These are phyloP conservation scores for Pestalotiopsis fici DNA, from an alignment of 2,329 filamentous ascomycete genomes.

Conservation along the genomic window DNA sequence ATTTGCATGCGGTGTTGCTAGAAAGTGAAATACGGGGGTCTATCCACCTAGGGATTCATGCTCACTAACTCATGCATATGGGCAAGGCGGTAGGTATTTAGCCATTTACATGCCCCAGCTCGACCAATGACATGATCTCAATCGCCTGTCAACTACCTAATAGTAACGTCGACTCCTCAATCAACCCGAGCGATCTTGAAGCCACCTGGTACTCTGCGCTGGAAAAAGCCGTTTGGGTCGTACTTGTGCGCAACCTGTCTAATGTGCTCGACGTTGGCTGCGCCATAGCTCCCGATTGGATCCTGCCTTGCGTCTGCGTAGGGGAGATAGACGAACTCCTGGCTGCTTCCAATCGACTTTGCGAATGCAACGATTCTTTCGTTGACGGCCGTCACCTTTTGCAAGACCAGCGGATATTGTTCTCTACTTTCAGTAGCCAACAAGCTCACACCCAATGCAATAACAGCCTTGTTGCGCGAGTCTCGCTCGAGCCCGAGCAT, in stretches of 20 bases:
- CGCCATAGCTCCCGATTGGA: constrained; percentile 28
- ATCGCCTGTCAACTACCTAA: no score
- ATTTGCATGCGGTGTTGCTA: no score
- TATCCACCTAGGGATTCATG: no score
- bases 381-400: not conserved
- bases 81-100: no score
- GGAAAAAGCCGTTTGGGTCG: not conserved
- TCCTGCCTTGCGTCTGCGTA: constrained; percentile 30
- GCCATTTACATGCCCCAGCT: no score
- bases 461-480: constrained; percentile 11
- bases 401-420: not conserved
- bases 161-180: no score
- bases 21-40: no score
- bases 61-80: no score
- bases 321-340: constrained; percentile 32
- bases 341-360: constrained; percentile 11
- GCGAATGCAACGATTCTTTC: not conserved
- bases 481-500: constrained; percentile 23
- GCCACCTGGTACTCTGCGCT: not conserved
- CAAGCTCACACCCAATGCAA: constrained; percentile 16
- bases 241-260: constrained; percentile 5
- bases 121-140: no score
- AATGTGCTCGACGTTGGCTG: constrained; percentile 23
- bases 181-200: not conserved
- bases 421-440: not conserved